A percentile compares a stretch with the other conserved stretches of the same genome.
Evolutionary conservation across 352 stramenopile genomes (phyloP).

Genomic region (Blastocystis sp.): DNA sequence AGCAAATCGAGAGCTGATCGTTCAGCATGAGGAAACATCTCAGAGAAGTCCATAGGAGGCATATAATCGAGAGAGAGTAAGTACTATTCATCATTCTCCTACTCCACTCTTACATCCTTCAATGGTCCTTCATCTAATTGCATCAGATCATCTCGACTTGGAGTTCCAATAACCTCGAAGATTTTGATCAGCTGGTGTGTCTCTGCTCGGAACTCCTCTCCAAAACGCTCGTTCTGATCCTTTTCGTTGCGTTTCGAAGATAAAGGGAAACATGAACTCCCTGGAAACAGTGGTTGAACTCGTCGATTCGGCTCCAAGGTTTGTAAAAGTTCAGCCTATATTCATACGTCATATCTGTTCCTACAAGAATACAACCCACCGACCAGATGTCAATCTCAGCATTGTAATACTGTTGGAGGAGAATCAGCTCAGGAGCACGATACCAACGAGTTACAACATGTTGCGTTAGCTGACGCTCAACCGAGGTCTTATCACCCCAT

Average conservation of each 20-base stretch:
- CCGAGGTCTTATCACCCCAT: conserved; percentile 64
- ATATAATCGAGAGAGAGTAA: conserved; percentile 26
- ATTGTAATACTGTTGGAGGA: conserved; percentile 81
- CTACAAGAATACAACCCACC: conserved; percentile 91
- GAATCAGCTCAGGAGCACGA: conserved; percentile 79
- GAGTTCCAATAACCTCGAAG: conserved; percentile 65
- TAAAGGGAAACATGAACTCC: conserved; percentile 63
- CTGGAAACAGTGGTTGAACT: conserved; percentile 52
- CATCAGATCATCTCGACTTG: conserved; percentile 35
- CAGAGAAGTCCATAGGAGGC: conserved; percentile 63
- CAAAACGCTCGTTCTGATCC: conserved; percentile 49
- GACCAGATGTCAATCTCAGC: conserved; percentile 98
- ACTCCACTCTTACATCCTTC: conserved; percentile 16
- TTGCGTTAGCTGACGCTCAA: conserved; percentile 70
- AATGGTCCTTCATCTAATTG: conserved; percentile 48
- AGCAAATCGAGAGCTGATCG: conserved; percentile 76
- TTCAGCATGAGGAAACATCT: conserved; percentile 71
- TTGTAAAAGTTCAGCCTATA: conserved; percentile 51
- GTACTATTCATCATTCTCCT: neutral
- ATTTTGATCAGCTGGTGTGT: conserved; percentile 66
- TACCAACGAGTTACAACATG: conserved; percentile 85
- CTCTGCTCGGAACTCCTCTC: conserved; percentile 52
- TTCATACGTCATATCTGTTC: neutral
- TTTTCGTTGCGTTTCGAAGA: conserved; percentile 26
- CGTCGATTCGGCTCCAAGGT: conserved; percentile 38